Evolutionary conservation across 768 basidiomycete species (phyloP).

Genomic region (Phlebiopsis gigantea): DNA sequence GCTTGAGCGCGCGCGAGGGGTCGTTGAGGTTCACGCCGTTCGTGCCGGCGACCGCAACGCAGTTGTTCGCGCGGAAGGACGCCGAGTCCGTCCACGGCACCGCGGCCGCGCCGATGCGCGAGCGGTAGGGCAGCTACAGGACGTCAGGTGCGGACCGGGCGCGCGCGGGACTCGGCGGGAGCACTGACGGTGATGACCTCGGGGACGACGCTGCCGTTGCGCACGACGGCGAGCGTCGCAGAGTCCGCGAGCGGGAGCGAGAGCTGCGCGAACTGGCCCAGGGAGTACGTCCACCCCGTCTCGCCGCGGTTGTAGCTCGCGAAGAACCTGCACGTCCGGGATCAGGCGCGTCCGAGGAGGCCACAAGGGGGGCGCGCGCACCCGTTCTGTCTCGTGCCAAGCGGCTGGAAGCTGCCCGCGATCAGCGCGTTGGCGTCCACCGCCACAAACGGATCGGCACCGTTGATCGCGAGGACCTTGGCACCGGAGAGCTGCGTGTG

Average conservation of each 20-base stretch:
- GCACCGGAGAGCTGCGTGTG: constrained; percentile 38
- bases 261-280: constrained; percentile 48
- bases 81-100: constrained; percentile 42
- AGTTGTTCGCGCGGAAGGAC: constrained; percentile 50
- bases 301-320: constrained; percentile 26
- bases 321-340: constrained; percentile 26
- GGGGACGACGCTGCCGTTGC: constrained; percentile 30
- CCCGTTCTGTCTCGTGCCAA: constrained; percentile 36
- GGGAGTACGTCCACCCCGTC: constrained; percentile 25
- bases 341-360: not conserved
- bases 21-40: constrained; percentile 35
- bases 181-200: constrained; percentile 42
- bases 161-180: not conserved
- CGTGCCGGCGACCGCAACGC: constrained; percentile 40
- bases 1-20: not conserved
- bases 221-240: constrained; percentile 43
- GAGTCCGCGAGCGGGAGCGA: constrained; percentile 46
- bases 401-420: constrained; percentile 47
- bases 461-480: constrained; percentile 49
- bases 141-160: not conserved
- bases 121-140: constrained; percentile 52
- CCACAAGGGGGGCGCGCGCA: constrained; percentile 7
- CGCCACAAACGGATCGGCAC: constrained; percentile 42
- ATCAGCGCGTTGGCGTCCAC: constrained; percentile 47
- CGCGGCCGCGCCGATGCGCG: constrained; percentile 41